Evolutionary conservation across 2,329 filamentous ascomycete genomes (phyloP).

Genomic region (Fusarium buxicola): DNA sequence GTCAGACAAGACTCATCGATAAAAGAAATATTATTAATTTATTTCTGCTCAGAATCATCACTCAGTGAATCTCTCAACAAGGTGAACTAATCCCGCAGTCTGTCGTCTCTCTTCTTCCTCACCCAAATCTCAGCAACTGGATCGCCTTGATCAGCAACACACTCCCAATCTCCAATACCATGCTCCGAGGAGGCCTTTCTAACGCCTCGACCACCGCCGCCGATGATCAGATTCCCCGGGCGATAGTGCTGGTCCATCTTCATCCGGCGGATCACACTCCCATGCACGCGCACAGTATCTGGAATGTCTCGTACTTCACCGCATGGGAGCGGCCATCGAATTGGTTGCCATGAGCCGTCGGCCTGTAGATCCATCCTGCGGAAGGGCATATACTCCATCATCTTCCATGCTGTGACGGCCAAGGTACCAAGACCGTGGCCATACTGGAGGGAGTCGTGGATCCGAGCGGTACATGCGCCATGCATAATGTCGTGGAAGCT

Average conservation of each 20-base stretch:
- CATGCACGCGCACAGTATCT: constrained; percentile 75
- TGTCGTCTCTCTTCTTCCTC: constrained; percentile 50
- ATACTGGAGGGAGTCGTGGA: constrained; percentile 79
- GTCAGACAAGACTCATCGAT: background rate
- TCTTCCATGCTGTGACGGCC: constrained; percentile 75
- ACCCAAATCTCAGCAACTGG: constrained; percentile 76
- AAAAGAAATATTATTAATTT: constrained; percentile 23
- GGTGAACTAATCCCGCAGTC: constrained; percentile 25
- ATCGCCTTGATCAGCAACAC: constrained; percentile 73
- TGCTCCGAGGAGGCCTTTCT: constrained; percentile 68
- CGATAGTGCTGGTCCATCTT: constrained; percentile 71
- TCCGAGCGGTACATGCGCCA: constrained; percentile 63
- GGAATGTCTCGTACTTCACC: constrained; percentile 85
- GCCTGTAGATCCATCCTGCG: constrained; percentile 80
- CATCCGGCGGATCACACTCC: constrained; percentile 80
- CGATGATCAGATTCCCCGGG: constrained; percentile 83
- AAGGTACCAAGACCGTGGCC: constrained; percentile 65
- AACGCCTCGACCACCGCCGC: constrained; percentile 79
- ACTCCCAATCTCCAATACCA: constrained; percentile 80
- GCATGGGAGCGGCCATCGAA: constrained; percentile 81
- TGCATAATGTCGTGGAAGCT: constrained; percentile 70
- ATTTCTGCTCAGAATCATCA: background rate
- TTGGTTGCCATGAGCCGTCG: constrained; percentile 82
- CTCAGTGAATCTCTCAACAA: background rate
- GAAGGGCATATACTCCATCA: constrained; percentile 87